Evolutionary conservation across 2,329 filamentous ascomycete species (phyloP), one percentile per base, ranked within the genome.

Genomic region (Hawksworthiomyces lignivorus): DNA sequence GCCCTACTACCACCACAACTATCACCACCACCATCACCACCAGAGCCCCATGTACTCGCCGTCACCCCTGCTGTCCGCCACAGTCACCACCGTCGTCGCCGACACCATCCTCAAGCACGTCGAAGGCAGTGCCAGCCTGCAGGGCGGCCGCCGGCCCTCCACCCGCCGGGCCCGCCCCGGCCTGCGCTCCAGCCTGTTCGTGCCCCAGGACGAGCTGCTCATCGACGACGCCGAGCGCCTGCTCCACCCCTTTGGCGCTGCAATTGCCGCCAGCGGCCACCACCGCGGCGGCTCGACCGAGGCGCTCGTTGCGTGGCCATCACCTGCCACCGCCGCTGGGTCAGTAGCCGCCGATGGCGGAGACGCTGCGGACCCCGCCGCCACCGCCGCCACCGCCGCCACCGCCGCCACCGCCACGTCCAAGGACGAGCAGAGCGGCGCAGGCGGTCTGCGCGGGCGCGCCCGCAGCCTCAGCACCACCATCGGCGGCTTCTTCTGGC

Each of bases 41-140:
- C 60, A 66, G 21, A 68, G 68, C 24, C 65, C 69, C 3, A 68
- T 79, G 28, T 75, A 77, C 46, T 78, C 74, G 3, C 75, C 75
- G 10, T 78, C 75, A 0, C 75, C 75, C 0, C 64, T 51, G 26
- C 22, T 79, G 26, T 76, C 74, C 2, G 77, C 74, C 0, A 77
- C 75, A 2, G 70, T 80, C 28, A 75, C 67, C 15, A 72, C 72
- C 0, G 73, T 75, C 1, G 70, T 80, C 32, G 70, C 73, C 31
- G 75, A 79, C 49, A 72, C 67, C 10, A 62, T 77, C 22, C 61
- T 75, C 2, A 45, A 49, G 10, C 64, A 67, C 24, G 61, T 68
- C 14, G 64, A 68, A 20, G 40, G 44, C 31, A 20, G 18, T 7
- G 19, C 11, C 9, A 20, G 33, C 20, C 19, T 18, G 11, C 29